Evolutionary conservation across 805 yeast species (phyloP), one percentile per base, ranked within the genome.

Genomic region (Wickerhamia fluorescens): DNA sequence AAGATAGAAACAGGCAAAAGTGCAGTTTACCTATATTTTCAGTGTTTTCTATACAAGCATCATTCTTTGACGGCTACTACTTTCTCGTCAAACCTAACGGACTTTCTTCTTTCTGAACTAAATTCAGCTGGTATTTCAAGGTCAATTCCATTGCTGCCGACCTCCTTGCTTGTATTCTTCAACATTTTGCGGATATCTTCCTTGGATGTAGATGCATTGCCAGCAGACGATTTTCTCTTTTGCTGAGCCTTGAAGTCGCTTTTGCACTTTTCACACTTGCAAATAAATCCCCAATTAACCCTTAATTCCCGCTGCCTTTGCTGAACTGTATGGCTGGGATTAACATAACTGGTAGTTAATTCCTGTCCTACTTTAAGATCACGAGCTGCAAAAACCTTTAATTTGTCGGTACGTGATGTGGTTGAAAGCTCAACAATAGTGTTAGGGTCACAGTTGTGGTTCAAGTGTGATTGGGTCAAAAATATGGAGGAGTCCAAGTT

Each of bases 231-330:
- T 37, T 69, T 66, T 31, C 75, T 61, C 39, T 70, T 49, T 23
- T 69, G 68, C 27, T 64, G 59, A 1, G 27, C 37, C 29, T 59
- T 58, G 20, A 64, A 47, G 37, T 81, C 88, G 6, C 57, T 58
- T 42, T 70, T 68, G 52, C 95, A 85, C 38, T 79, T 70, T 8
- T 53, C 42, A 49, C 95, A 85, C 15, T 49, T 52, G 52, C 95
- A 85, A 12, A 68, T 45, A 50, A 85, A 85, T 4, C 94, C 94
- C 84, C 86, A 85, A 42, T 79, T 78, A 8, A 75, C 73, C 34
- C 88, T 56, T 27, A 85, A 57, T 38, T 72, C 76, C 38, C 80
- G 51, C 42, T 73, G 75, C 38, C 95, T 68, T 34, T 77, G 73
- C 25, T 66, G 71, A 6, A 77, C 71, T 2, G 74, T 71, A 42